Evolutionary conservation across 2,329 filamentous ascomycete species (phyloP).

Genomic region (Alternaria gaisen): DNA sequence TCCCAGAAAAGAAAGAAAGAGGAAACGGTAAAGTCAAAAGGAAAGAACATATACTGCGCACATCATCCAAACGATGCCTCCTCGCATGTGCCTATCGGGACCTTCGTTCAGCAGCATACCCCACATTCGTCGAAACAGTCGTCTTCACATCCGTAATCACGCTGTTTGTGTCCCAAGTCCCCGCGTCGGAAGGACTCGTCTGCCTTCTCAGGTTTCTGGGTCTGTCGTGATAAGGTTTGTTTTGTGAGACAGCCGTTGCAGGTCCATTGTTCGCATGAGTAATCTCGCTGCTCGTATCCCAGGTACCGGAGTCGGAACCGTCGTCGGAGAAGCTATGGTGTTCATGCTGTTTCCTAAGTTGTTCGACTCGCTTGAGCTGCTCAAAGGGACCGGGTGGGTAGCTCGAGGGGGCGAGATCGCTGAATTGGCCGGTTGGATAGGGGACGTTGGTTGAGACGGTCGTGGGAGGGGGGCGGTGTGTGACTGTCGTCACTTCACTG

Average conservation of each 20-base stretch:
- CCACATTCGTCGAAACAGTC: slow-evolving; percentile 15
- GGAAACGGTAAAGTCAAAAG: slow-evolving; percentile 1
- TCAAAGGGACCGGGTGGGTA: slow-evolving; percentile 15
- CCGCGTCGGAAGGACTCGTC: slow-evolving; percentile 13
- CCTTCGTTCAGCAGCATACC: slow-evolving; percentile 9
- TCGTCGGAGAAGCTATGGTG: slow-evolving; percentile 14
- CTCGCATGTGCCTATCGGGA: slow-evolving; percentile 6
- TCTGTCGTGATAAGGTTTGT: slow-evolving; percentile 10
- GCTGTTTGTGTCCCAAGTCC: slow-evolving; percentile 19
- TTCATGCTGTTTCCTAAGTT: slow-evolving; percentile 10
- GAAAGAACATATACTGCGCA: neutral
- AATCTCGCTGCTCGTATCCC: slow-evolving; percentile 19
- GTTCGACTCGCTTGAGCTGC: slow-evolving; percentile 11
- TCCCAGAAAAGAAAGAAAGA: neutral
- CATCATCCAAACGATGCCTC: neutral
- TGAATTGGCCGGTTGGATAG: slow-evolving; percentile 6
- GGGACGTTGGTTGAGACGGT: slow-evolving; percentile 18
- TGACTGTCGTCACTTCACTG: slow-evolving; percentile 12
- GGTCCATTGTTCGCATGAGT: slow-evolving; percentile 18
- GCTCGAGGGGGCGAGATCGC: slow-evolving; percentile 8
- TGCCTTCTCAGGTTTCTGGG: slow-evolving; percentile 11
- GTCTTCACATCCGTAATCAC: slow-evolving; percentile 18
- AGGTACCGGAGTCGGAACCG: slow-evolving; percentile 16
- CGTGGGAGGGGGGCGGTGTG: slow-evolving; percentile 11
- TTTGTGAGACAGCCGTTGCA: slow-evolving; percentile 10